Percentiles rank a stretch among this genome's conserved stretches.
Conservation (phyloP, 2,329 filamentous ascomycete species). For the Pseudogymnoascus sp. region DNA sequence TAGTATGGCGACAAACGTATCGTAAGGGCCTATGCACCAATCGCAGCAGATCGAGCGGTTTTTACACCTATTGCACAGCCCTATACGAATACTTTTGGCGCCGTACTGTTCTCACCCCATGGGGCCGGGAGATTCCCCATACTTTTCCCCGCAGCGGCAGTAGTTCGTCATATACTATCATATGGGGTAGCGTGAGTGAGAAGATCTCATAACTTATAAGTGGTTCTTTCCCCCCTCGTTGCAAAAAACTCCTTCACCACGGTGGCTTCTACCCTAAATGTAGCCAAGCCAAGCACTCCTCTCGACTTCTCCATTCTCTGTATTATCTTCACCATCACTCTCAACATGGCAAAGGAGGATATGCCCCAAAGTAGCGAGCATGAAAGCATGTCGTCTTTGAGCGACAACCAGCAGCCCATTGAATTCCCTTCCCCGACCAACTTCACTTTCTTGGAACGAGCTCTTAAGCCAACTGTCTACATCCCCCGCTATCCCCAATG, state of each 20-base stretch:
- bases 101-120: neutral
- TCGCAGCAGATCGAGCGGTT: neutral
- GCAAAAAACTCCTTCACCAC: neutral
- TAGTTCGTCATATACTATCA: neutral
- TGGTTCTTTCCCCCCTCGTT: neutral
- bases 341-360: neutral
- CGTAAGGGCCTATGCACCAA: neutral
- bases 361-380: neutral
- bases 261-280: neutral
- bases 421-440: neutral
- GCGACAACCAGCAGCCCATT: neutral
- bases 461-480: constrained; percentile 31
- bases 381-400: neutral
- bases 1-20: neutral
- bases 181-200: neutral
- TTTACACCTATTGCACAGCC: neutral
- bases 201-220: neutral
- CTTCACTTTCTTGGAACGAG: constrained; percentile 5
- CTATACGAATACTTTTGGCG: neutral
- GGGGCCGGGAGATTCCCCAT: neutral
- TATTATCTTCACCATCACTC: neutral
- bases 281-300: neutral
- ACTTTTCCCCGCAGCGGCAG: neutral
- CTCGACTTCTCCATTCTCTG: neutral
- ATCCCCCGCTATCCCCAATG: constrained; percentile 29